These are phyloP conservation scores for Pleurostoma richardsiae DNA, from an alignment of 2,329 filamentous ascomycete genomes.

Conservation along the genomic window DNA sequence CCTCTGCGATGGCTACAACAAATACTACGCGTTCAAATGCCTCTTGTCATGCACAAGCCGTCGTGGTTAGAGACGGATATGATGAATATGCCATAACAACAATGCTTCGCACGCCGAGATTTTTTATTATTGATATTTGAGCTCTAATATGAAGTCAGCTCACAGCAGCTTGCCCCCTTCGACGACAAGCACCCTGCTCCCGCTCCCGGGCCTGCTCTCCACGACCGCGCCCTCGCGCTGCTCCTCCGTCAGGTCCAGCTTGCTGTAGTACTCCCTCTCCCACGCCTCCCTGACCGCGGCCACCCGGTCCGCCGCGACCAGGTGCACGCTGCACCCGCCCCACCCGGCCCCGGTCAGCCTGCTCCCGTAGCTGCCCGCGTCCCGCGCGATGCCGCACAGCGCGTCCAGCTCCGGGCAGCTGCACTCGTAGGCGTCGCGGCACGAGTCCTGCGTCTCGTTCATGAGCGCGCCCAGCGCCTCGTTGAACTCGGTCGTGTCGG, in stretches of 20 bases:
- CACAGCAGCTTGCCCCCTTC: conserved; percentile 13
- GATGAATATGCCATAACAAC: too few relatives aligned
- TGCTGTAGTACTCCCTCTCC: conserved; percentile 76
- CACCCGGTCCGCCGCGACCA: conserved; percentile 80
- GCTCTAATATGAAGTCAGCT: neutral
- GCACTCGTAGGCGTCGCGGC: conserved; percentile 83
- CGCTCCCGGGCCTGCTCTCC: conserved; percentile 80
- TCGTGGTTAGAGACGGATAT: too few relatives aligned
- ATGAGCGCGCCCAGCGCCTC: conserved; percentile 72
- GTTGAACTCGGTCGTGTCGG: conserved; percentile 58
- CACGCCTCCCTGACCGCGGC: conserved; percentile 71
- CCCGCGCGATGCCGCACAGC: conserved; percentile 73
- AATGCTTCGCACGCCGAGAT: too few relatives aligned
- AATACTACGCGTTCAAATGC: too few relatives aligned
- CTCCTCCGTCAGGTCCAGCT: conserved; percentile 60
- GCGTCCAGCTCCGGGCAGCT: conserved; percentile 89
- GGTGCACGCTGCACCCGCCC: conserved; percentile 93
- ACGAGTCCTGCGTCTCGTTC: conserved; percentile 86
- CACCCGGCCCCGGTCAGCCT: conserved; percentile 90
- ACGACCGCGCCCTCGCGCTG: conserved; percentile 77
- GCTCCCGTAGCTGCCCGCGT: conserved; percentile 77
- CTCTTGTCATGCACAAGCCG: too few relatives aligned
- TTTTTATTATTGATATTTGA: too few relatives aligned
- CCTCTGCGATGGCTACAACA: too few relatives aligned
- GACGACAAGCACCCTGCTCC: conserved; percentile 51